Percentiles rank a stretch among this genome's conserved stretches.
phyloP scores from a whole-genome alignment of 768 basidiomycete species.

The Pluteus cervinus region DNA sequence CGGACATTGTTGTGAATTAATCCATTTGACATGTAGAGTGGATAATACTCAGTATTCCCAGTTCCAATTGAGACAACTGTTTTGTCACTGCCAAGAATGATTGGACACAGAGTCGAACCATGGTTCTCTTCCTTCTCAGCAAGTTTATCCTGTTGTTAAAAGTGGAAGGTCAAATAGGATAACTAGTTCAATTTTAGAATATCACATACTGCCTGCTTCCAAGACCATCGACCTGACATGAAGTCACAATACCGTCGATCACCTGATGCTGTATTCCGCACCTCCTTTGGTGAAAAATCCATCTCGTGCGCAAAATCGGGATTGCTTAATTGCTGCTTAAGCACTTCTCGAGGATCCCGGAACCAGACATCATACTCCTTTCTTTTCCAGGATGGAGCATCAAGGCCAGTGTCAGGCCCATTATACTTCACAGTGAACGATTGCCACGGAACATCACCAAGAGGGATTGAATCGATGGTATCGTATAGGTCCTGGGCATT shows the following conservation, averaged over 20 bases:
- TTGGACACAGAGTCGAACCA: constrained; percentile 23
- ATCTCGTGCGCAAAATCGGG: constrained; percentile 25
- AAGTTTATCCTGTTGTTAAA: constrained; percentile 17
- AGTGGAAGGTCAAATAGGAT: neutral
- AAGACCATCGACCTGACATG: constrained; percentile 36
- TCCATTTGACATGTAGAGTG: constrained; percentile 16
- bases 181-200: too few relatives aligned
- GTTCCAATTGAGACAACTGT: constrained; percentile 31
- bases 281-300: constrained; percentile 20
- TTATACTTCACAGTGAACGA: constrained; percentile 22
- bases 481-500: constrained; percentile 22
- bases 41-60: constrained; percentile 29
- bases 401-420: constrained; percentile 13
- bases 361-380: constrained; percentile 24
- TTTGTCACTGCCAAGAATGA: constrained; percentile 33
- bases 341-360: constrained; percentile 20
- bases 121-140: constrained; percentile 14
- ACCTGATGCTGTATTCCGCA: constrained; percentile 10
- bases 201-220: constrained; percentile 30
- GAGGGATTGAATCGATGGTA: constrained; percentile 26
- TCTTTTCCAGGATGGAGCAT: constrained; percentile 25
- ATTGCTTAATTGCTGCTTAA: constrained; percentile 24
- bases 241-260: constrained; percentile 23
- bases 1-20: neutral
- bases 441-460: constrained; percentile 31